Evolutionary conservation across 352 stramenopile genomes (phyloP).

Genomic region (Globisporangium nunn): DNA sequence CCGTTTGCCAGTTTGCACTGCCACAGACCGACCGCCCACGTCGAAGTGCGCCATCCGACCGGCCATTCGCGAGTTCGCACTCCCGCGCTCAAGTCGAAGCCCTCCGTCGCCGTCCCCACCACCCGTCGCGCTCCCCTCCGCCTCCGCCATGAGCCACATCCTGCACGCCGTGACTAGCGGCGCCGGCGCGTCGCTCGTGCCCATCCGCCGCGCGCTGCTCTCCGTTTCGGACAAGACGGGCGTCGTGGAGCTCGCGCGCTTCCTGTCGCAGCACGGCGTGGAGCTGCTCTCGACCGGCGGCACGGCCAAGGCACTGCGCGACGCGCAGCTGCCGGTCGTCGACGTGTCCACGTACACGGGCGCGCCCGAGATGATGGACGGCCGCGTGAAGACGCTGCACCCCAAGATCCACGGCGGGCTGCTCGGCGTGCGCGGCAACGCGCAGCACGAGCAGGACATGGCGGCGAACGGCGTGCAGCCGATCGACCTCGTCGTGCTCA

Average conservation of each 20-base stretch:
- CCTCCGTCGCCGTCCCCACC: neutral
- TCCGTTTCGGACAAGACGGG: slow-evolving; percentile 99
- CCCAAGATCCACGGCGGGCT: slow-evolving; percentile 98
- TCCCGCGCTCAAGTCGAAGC: neutral
- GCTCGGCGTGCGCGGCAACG: slow-evolving; percentile 96
- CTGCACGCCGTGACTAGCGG: slow-evolving; percentile 71
- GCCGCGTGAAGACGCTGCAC: slow-evolving; percentile 99
- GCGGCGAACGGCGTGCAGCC: slow-evolving; percentile 91
- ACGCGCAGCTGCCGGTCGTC: slow-evolving; percentile 92
- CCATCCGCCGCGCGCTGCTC: slow-evolving; percentile 94
- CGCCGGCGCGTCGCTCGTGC: slow-evolving; percentile 68
- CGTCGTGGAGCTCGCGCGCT: slow-evolving; percentile 95
- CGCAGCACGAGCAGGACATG: slow-evolving; percentile 96
- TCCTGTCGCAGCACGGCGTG: slow-evolving; percentile 89
- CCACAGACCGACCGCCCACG: neutral
- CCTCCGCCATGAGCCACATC: slow-evolving; percentile 64
- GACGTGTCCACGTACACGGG: slow-evolving; percentile 98
- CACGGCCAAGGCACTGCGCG: slow-evolving; percentile 94
- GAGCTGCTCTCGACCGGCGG: slow-evolving; percentile 98
- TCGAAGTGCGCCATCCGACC: slow-evolving; percentile 7
- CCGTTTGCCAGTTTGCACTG: neutral
- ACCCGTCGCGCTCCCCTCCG: neutral
- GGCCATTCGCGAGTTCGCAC: slow-evolving; percentile 10
- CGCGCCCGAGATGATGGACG: slow-evolving; percentile 98
- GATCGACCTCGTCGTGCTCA: slow-evolving; percentile 99